These are phyloP conservation scores for Penicillium verrucosum DNA, from an alignment of 2,329 filamentous ascomycete species.

Conservation along the genomic window DNA sequence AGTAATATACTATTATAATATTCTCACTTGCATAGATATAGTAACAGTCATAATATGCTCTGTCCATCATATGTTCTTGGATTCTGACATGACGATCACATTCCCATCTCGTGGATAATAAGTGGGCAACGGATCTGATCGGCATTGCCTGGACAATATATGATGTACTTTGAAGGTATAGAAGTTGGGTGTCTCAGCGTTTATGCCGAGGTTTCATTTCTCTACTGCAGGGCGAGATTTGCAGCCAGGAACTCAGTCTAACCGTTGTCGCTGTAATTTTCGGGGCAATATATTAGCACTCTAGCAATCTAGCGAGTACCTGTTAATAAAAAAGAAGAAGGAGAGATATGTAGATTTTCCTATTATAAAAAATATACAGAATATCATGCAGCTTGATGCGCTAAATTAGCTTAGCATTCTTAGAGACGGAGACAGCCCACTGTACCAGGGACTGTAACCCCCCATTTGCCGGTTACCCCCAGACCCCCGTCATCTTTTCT, in stretches of 20 bases:
- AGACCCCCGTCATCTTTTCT: constrained; percentile 1
- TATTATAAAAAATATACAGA: not conserved
- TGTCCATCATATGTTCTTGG: not conserved
- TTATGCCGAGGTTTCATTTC: constrained; percentile 7
- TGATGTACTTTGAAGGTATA: not conserved
- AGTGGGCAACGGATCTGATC: not conserved
- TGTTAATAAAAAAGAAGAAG: not conserved
- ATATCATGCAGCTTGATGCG: not conserved
- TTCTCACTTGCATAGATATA: not conserved
- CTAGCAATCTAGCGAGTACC: not conserved
- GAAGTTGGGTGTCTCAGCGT: constrained; percentile 1
- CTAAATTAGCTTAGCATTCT: not conserved
- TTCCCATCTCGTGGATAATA: constrained; percentile 1
- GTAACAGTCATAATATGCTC: not conserved
- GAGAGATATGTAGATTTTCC: not conserved
- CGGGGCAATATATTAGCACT: not conserved
- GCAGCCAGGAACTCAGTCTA: constrained; percentile 8
- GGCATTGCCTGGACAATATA: not conserved
- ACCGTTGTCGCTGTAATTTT: constrained; percentile 2
- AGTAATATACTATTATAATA: not conserved
- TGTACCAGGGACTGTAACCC: constrained; percentile 3
- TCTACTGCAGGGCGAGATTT: constrained; percentile 1
- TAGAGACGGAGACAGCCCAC: constrained; percentile 1
- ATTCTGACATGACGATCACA: not conserved
- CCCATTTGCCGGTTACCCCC: not conserved